phyloP scores from a whole-genome alignment of 345 rosid genomes.

The Anastatica hierochuntica region DNA sequence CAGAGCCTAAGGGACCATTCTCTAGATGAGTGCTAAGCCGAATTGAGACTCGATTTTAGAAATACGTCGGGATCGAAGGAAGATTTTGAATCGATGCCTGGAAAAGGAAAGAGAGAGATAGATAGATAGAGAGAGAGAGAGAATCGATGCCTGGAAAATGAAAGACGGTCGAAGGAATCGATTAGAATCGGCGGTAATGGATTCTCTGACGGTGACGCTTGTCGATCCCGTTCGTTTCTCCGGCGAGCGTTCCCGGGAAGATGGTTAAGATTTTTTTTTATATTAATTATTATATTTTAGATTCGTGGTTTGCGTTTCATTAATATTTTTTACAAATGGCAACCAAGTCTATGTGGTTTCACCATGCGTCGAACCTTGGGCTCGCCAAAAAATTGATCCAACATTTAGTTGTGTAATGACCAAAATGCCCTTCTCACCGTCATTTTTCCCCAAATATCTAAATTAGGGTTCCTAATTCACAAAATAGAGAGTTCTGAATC shows the following conservation, averaged over 20 bases:
- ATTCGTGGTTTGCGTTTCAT: no score
- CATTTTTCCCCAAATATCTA: neutral
- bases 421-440: conserved; percentile 13
- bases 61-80: no score
- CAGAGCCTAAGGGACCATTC: conserved; percentile 1
- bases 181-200: conserved; percentile 6
- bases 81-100: neutral
- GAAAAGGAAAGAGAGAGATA: neutral
- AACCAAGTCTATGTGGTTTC: neutral
- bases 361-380: conserved; percentile 20
- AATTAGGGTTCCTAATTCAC: neutral
- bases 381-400: neutral
- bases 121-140: no score
- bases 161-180: no score
- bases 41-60: neutral
- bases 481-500: neutral
- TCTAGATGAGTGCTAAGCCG: neutral
- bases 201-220: no score
- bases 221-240: conserved; percentile 5
- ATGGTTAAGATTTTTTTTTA: no score
- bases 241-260: conserved; percentile 20
- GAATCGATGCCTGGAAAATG: neutral
- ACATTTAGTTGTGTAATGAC: conserved; percentile 1
- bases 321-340: no score
- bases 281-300: no score